phyloP scores from a whole-genome alignment of 352 stramenopile species.

The Peronospora belbahrii region DNA sequence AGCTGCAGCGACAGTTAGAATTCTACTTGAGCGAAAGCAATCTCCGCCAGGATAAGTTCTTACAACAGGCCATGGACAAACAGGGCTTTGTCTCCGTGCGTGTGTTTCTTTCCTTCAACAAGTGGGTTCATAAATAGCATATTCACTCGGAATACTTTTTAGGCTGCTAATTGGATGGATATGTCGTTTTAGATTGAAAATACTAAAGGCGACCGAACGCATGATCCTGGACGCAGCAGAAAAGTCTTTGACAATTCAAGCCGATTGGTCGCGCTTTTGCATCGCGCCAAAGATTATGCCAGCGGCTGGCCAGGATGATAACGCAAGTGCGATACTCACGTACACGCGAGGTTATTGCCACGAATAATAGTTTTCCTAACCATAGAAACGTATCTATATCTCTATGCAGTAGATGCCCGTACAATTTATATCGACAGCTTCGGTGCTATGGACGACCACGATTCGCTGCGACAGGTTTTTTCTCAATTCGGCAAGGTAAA shows the following conservation, averaged over 20 bases:
- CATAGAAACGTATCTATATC: background rate
- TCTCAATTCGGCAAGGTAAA: conserved; percentile 64
- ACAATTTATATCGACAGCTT: conserved; percentile 80
- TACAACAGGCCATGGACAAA: conserved; percentile 67
- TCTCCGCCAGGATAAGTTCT: conserved; percentile 71
- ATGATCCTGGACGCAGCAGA: conserved; percentile 50
- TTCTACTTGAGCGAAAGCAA: conserved; percentile 78
- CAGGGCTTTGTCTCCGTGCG: conserved; percentile 44
- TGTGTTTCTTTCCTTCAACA: conserved; percentile 67
- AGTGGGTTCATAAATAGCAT: conserved; percentile 18
- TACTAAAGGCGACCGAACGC: conserved; percentile 43
- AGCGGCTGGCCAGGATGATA: conserved; percentile 17
- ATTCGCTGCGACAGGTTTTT: conserved; percentile 52
- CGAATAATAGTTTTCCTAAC: background rate
- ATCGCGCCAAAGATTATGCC: conserved; percentile 43
- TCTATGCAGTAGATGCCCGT: conserved; percentile 25
- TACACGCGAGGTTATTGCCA: background rate
- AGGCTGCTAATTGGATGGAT: background rate
- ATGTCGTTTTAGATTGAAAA: conserved; percentile 29
- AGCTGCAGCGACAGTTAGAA: conserved; percentile 72
- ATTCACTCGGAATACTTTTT: background rate
- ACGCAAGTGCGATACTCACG: conserved; percentile 6
- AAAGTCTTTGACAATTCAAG: conserved; percentile 45
- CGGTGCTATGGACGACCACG: conserved; percentile 45
- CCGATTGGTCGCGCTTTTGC: conserved; percentile 27